Evolutionary conservation across 2,329 filamentous ascomycete species (phyloP).

Genomic region (Microcyclosporella mali): DNA sequence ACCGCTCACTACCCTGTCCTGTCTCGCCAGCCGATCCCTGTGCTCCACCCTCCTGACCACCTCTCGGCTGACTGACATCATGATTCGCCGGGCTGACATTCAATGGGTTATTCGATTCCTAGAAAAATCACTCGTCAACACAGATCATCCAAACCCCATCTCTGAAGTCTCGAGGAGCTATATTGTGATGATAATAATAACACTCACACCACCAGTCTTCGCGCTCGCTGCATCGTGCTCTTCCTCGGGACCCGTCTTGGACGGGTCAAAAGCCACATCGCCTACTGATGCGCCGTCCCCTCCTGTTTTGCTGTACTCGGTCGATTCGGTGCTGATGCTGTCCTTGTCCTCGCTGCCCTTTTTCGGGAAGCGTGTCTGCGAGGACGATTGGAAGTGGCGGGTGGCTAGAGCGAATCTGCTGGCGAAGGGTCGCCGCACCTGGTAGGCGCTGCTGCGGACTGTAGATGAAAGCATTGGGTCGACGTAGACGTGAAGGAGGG

Average conservation of each 20-base stretch:
- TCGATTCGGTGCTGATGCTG: slow-evolving; percentile 57
- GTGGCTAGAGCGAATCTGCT: slow-evolving; percentile 8
- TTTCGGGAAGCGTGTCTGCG: slow-evolving; percentile 27
- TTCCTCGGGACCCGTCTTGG: slow-evolving; percentile 60
- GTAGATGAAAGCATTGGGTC: slow-evolving; percentile 11
- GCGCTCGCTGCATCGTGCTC: slow-evolving; percentile 41
- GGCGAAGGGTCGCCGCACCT: slow-evolving; percentile 1
- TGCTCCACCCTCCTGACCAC: slow-evolving; percentile 38
- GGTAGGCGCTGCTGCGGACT: slow-evolving; percentile 8
- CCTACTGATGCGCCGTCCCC: slow-evolving; percentile 54
- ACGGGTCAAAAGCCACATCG: slow-evolving; percentile 63
- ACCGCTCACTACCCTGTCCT: slow-evolving; percentile 25
- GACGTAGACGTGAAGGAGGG: neutral
- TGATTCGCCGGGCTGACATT: slow-evolving; percentile 57
- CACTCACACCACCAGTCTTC: slow-evolving; percentile 26
- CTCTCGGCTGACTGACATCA: slow-evolving; percentile 49
- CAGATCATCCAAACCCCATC: neutral
- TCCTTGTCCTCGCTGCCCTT: slow-evolving; percentile 48
- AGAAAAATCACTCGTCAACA: slow-evolving; percentile 1
- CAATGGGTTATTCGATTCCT: slow-evolving; percentile 44
- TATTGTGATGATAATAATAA: too few species aligned
- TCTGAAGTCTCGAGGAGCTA: too few species aligned
- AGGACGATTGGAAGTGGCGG: slow-evolving; percentile 15
- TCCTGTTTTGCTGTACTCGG: slow-evolving; percentile 63
- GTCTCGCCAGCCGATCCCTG: slow-evolving; percentile 31